Base-by-base conservation (phyloP, 1,284 basidiomycete genomes). In the Papiliotrema nemorosa region DNA sequence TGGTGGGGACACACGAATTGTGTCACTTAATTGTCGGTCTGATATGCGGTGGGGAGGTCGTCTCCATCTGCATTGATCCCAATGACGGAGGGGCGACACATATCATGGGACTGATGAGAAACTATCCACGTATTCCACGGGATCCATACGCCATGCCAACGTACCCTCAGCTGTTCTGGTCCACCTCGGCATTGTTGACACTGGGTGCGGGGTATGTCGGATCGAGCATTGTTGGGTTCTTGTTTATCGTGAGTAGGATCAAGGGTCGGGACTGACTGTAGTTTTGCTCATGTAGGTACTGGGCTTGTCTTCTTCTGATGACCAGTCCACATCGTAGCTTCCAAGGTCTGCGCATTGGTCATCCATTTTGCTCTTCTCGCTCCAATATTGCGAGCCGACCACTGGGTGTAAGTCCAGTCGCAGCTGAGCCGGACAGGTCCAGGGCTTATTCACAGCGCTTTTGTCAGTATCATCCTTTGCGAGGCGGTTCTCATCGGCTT, bases 401-500 rank as follows among this genome's bases (percentile, higher is more conserved):
- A 67, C 31, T 69, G 70, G 61, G 61, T 71, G 73, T 75, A 44
- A 57, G 69, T 59, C 20, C 5, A 5, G 3, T 13, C n/a, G n/a
- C n/a, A n/a, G n/a, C n/a, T n/a, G n/a, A n/a, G n/a, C n/a, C n/a
- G n/a, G n/a, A n/a, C n/a, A n/a, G n/a, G n/a, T n/a, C n/a, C n/a
- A n/a, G n/a, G n/a, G n/a, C n/a, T 22, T 18, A n/a, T 12, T 16
- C 21, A 2, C 47, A 74, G 72, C 7, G 70, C 72, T 2, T 74
- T 70, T 46, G 62, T 61, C 5, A 73, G 71, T 46, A 69, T 74
- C 38, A 60, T 71, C 12, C 38, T 55, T 1, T 66, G 66, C 41
- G 72, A 74, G 47, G 69, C 58, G 0, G 47, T 76, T 18, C 62
- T 76, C 48, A 67, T 76, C 25, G 74, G 73, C 1, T 42, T 76